Evolutionary conservation across 306 rosid genomes (phyloP).

Genomic region (Coriaria nepalensis): DNA sequence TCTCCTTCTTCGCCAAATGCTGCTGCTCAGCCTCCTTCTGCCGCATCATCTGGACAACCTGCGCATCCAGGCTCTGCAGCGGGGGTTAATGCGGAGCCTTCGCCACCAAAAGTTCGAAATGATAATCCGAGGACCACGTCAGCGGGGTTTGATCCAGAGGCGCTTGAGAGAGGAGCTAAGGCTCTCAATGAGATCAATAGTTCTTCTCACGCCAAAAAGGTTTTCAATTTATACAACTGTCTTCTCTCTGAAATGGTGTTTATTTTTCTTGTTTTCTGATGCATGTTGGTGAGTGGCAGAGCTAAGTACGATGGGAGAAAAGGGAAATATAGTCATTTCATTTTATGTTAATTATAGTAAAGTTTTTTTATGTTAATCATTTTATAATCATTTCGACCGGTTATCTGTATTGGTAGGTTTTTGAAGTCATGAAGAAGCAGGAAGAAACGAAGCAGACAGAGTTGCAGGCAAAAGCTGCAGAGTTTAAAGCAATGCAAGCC

Average conservation of each 20-base stretch:
- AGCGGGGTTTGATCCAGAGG: constrained; percentile 84
- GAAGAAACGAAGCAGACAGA: constrained; percentile 74
- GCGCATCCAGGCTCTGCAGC: constrained; percentile 10
- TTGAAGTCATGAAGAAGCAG: constrained; percentile 49
- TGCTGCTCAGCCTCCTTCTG: constrained; percentile 8
- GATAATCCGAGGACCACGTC: constrained; percentile 69
- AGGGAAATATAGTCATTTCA: too few relatives aligned
- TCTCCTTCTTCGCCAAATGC: background rate
- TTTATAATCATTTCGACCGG: too few relatives aligned
- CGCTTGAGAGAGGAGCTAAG: constrained; percentile 67
- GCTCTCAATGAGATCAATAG: constrained; percentile 32
- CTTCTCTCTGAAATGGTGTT: background rate
- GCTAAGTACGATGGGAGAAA: too few relatives aligned
- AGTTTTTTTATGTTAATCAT: too few relatives aligned
- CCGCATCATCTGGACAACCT: constrained; percentile 1
- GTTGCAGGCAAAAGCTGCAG: constrained; percentile 53
- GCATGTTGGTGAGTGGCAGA: background rate
- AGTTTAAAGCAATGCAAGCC: constrained; percentile 61
- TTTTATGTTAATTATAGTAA: too few relatives aligned
- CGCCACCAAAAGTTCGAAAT: constrained; percentile 47
- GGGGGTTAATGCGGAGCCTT: constrained; percentile 10
- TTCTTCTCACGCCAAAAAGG: constrained; percentile 64
- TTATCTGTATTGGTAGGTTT: constrained; percentile 26
- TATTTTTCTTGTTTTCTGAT: background rate
- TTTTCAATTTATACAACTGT: constrained; percentile 4